Conservation (phyloP, 768 basidiomycete genomes). For the Tylopilus balloui region DNA sequence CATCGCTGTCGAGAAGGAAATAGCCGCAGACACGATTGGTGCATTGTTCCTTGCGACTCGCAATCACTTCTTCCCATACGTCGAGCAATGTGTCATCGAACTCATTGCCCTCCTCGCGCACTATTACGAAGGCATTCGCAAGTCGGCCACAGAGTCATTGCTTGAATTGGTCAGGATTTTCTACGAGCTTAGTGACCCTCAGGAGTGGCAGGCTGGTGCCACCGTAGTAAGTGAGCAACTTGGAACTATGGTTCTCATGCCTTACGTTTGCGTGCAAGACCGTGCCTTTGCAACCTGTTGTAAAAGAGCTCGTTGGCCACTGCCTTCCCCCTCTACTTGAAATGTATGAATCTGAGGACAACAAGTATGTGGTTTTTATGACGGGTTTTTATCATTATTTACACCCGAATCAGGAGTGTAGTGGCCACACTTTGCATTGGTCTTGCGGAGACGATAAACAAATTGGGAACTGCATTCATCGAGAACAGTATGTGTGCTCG, state of each 20-base stretch:
- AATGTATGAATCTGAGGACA: slow-evolving; percentile 92
- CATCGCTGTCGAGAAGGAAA: slow-evolving; percentile 98
- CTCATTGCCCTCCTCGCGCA: slow-evolving; percentile 78
- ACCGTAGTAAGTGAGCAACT: slow-evolving; percentile 45
- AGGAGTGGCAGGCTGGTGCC: slow-evolving; percentile 78
- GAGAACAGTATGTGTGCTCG: slow-evolving; percentile 57
- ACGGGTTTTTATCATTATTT: slow-evolving; percentile 9
- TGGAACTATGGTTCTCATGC: neutral
- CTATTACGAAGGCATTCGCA: slow-evolving; percentile 97
- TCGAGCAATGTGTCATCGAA: slow-evolving; percentile 77
- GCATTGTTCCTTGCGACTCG: slow-evolving; percentile 81
- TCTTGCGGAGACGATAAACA: slow-evolving; percentile 87
- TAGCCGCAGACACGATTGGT: slow-evolving; percentile 94
- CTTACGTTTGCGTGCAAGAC: slow-evolving; percentile 28
- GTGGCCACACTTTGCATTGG: slow-evolving; percentile 84
- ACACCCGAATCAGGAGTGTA: slow-evolving; percentile 60
- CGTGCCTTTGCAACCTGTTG: slow-evolving; percentile 55
- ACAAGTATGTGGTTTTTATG: slow-evolving; percentile 68
- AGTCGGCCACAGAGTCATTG: slow-evolving; percentile 83
- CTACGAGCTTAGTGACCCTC: slow-evolving; percentile 80
- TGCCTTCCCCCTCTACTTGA: slow-evolving; percentile 73
- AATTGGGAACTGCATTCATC: slow-evolving; percentile 83
- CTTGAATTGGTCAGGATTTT: slow-evolving; percentile 87
- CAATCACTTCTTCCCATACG: slow-evolving; percentile 83
- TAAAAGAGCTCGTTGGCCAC: slow-evolving; percentile 76